These are phyloP conservation scores for Aureobasidium sp. DNA, from an alignment of 2,329 filamentous ascomycete genomes.

Conservation along the genomic window DNA sequence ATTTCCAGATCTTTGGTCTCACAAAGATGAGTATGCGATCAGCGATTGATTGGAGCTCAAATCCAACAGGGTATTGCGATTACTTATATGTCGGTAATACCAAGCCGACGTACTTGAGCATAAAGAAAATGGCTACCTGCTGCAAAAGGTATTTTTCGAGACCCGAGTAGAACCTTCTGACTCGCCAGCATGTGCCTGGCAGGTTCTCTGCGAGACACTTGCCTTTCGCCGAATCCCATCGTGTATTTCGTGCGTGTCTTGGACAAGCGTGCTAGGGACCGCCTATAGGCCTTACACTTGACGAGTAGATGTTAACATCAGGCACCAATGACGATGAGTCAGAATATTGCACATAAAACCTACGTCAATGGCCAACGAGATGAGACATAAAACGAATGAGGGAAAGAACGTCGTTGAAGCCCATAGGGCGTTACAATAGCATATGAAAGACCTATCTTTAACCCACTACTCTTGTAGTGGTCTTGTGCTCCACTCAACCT, in stretches of 20 bases:
- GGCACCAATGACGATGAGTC: neutral
- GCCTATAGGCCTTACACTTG: neutral
- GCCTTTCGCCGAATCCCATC: neutral
- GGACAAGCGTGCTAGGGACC: neutral
- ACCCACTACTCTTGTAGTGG: neutral
- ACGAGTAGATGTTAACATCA: neutral
- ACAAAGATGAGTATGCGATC: neutral
- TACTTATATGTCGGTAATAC: neutral
- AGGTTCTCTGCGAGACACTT: neutral
- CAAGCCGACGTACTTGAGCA: neutral
- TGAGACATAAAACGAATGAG: neutral
- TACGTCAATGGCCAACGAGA: neutral
- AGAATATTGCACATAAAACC: neutral
- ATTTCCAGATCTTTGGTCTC: neutral
- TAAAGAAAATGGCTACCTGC: neutral
- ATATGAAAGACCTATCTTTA: constrained; percentile 3
- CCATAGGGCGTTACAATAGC: neutral
- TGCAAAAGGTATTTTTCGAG: neutral
- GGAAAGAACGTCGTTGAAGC: neutral
- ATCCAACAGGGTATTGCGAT: neutral
- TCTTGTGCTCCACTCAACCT: neutral
- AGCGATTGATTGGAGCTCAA: neutral
- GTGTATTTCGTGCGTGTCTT: neutral
- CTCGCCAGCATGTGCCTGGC: neutral
- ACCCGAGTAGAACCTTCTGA: neutral